Evolutionary conservation across 192 early-diverging fungal genomes (phyloP).

Genomic region (Dispira simplex): DNA sequence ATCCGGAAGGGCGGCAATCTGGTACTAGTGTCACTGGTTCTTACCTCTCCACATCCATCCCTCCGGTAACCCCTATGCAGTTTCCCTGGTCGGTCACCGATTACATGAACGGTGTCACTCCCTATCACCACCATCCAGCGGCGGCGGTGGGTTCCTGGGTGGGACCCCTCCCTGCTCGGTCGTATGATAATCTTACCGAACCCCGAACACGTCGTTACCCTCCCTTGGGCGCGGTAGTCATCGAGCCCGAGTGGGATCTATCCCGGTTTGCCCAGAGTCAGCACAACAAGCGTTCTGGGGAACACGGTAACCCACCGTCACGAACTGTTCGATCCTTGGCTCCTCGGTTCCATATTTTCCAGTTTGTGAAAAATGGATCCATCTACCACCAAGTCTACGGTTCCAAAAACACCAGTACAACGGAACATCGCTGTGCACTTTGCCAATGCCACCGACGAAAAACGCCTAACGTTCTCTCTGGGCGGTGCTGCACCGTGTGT

Average conservation of each 20-base stretch:
- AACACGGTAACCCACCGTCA: not conserved
- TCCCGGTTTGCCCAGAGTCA: not conserved
- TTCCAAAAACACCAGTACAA: not conserved
- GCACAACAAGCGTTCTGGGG: not conserved
- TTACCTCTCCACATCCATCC: not conserved
- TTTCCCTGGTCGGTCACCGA: constrained; percentile 9
- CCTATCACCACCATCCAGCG: constrained; percentile 9
- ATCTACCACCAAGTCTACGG: constrained; percentile 12
- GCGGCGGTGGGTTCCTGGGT: not conserved
- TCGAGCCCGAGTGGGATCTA: constrained; percentile 5
- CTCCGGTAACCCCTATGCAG: not conserved
- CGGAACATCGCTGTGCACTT: not conserved
- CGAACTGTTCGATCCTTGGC: not conserved
- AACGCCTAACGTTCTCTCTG: not conserved
- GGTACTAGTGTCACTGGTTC: not conserved
- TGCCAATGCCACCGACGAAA: not conserved
- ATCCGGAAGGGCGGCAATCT: not conserved
- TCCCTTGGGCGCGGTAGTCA: constrained; percentile 1
- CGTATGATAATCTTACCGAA: not conserved
- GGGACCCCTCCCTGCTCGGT: not conserved
- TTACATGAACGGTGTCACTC: constrained; percentile 4
- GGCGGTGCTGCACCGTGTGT: not conserved
- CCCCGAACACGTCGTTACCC: not conserved
- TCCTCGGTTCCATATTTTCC: constrained; percentile 7
- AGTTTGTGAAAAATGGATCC: not conserved